These are phyloP conservation scores for Pichia sp. DNA, from an alignment of 1,139 yeast genomes.

Conservation along the genomic window DNA sequence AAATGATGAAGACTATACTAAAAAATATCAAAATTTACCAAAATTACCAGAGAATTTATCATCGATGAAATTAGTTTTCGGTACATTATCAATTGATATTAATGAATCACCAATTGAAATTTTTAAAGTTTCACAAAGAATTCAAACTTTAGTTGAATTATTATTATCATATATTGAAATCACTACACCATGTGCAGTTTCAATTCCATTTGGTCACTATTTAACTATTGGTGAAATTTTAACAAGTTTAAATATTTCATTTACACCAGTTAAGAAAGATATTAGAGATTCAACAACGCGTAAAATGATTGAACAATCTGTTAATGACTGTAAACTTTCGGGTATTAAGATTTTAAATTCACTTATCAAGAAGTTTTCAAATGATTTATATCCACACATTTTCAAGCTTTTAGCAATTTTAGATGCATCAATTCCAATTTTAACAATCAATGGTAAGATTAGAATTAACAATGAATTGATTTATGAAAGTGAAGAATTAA, in stretches of 20 bases:
- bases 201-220: slow-evolving; percentile 53
- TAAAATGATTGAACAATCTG: slow-evolving; percentile 36
- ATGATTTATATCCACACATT: slow-evolving; percentile 44
- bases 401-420: slow-evolving; percentile 42
- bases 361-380: slow-evolving; percentile 38
- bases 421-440: slow-evolving; percentile 45
- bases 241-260: slow-evolving; percentile 47
- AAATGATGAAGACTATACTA: slow-evolving; percentile 43
- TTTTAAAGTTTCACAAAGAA: slow-evolving; percentile 43
- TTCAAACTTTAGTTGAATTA: slow-evolving; percentile 41
- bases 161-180: slow-evolving; percentile 39
- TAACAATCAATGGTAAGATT: slow-evolving; percentile 29
- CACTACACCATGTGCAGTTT: slow-evolving; percentile 38
- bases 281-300: slow-evolving; percentile 43
- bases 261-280: slow-evolving; percentile 51
- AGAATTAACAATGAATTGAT: slow-evolving; percentile 33
- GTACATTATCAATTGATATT: slow-evolving; percentile 49
- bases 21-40: slow-evolving; percentile 23
- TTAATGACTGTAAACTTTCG: slow-evolving; percentile 38
- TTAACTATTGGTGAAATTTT: slow-evolving; percentile 45
- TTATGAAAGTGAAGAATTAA: slow-evolving; percentile 32
- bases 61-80: slow-evolving; percentile 31
- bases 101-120: slow-evolving; percentile 44
- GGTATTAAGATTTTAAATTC: slow-evolving; percentile 39
- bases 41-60: slow-evolving; percentile 17